Evolutionary conservation across 2,329 filamentous ascomycete genomes (phyloP), one percentile per base, ranked within the genome.

Genomic region (Aspergillus uvarum): DNA sequence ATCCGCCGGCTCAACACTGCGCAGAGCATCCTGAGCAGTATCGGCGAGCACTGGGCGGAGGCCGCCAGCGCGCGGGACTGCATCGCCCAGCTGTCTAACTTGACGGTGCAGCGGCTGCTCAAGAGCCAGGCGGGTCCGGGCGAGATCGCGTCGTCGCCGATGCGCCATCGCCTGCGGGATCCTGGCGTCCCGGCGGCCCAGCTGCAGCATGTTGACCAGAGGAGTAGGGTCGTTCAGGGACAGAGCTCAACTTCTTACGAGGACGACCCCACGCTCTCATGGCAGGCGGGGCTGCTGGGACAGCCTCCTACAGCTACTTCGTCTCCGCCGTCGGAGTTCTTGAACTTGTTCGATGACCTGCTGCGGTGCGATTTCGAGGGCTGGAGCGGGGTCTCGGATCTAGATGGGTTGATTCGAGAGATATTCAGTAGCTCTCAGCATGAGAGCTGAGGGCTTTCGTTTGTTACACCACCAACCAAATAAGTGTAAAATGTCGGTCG

Each of bases 31-130:
- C 68, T 85, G 2, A 82, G 82, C 42, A 82, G 82, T 1, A 78
- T 77, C 2, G 82, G 80, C 1, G 82, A 83, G 59, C 78, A 84
- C 59, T 85, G 82, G 81, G 72, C 76, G 0, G 81, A 81, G 4
- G 82, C 81, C 19, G 67, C 67, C 29, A 59, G 69, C 12, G 70
- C 71, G 5, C 64, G 71, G 6, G 71, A 74, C 44, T 74, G 71
- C 24, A 66, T 74, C 14, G 68, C 70, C 19, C 68, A 73, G 12
- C 38, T 74, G 42, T 72, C 67, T 1, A 59, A 62, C n/a, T 63
- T 66, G 10, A 73, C 70, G 0, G 58, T 74, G 7, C 67, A 69
- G 47, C 63, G 67, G 10, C 60, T 69, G 29, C 48, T 68, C 55
- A 67, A 61, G 47, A 65, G 31, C 21, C 47, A 24, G 38, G 5